Evolutionary conservation across 1,284 basidiomycete genomes (phyloP), one percentile per base, ranked within the genome.

Genomic region (Athelia sp.): DNA sequence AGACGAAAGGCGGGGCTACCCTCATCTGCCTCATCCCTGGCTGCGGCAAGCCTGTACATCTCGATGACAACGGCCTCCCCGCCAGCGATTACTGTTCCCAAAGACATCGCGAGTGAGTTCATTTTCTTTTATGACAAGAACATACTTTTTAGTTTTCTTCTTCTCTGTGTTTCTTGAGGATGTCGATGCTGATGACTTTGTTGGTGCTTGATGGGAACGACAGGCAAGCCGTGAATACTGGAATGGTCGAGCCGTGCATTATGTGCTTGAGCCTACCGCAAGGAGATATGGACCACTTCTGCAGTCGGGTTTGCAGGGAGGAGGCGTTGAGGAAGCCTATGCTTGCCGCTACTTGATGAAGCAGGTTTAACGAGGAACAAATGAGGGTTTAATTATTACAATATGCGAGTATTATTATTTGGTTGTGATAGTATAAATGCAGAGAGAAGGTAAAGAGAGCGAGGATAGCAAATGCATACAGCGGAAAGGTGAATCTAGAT

Each of bases 181-280:
- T 9, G 36, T n/a, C n/a, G 36, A 40, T 40, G 36, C 36, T 40
- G 36, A 40, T 40, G 36, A 40, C 36, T 40, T 40, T 40, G 36
- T 40, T 40, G 36, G 19, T 40, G 19, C 36, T 40, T 40, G 36
- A 40, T 29, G 6, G 26, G 4, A n/a, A 40, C 19, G 36, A 34
- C 50, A 78, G 77, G 58, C 74, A 79, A 54, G 77, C 76, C 1
- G 75, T 79, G 3, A 58, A 62, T 19, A 63, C 65, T 15, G 75
- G 76, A n/a, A 54, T 76, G 10, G 71, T 62, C 9, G 60, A 64
- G 10, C 67, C 73, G 6, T 79, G 78, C 52, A 78, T 80, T 52
- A 75, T 79, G 74, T 80, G 78, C 54, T 58, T 75, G 54, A 63
- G 64, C 29, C 59, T 72, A 51, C 76, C 77, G n/a, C 76, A 79